Evolutionary conservation across 257 asterid species (phyloP).

Genomic region (Asclepias syriaca): DNA sequence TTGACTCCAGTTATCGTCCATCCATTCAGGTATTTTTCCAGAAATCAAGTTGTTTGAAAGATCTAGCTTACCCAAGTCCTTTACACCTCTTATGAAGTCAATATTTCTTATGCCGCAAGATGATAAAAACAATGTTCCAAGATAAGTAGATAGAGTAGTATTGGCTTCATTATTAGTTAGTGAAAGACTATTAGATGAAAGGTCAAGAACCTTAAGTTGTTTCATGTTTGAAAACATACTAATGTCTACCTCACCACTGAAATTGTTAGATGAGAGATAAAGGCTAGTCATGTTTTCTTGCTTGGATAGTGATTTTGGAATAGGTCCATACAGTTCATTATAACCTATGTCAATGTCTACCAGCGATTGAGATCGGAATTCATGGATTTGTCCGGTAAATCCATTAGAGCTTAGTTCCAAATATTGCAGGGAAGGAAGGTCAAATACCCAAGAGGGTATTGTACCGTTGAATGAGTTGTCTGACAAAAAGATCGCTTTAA

Average conservation of each 20-base stretch:
- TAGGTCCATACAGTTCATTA: slow-evolving; percentile 17
- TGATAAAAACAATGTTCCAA: background rate
- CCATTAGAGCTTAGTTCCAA: slow-evolving; percentile 9
- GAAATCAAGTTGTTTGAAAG: slow-evolving; percentile 12
- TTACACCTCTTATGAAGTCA: slow-evolving; percentile 1
- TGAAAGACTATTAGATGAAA: slow-evolving; percentile 18
- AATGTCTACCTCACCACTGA: slow-evolving; percentile 19
- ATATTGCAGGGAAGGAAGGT: slow-evolving; percentile 14
- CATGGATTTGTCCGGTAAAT: slow-evolving; percentile 19
- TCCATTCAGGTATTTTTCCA: slow-evolving; percentile 14
- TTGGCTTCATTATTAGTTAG: background rate
- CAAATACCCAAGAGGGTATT: slow-evolving; percentile 19
- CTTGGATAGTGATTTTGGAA: slow-evolving; percentile 23
- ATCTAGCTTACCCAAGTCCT: background rate
- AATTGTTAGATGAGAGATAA: slow-evolving; percentile 19
- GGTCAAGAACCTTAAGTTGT: slow-evolving; percentile 13
- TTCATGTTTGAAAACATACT: slow-evolving; percentile 21
- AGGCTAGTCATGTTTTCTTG: slow-evolving; percentile 15
- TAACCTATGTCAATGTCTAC: background rate
- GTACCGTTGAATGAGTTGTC: slow-evolving; percentile 14
- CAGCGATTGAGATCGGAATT: slow-evolving; percentile 16
- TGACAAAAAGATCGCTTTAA: slow-evolving; percentile 1
- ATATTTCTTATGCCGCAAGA: background rate
- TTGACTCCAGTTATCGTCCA: background rate
- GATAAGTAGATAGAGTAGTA: background rate